Evolutionary conservation across 2,329 filamentous ascomycete species (phyloP).

Genomic region (Exserohilum turcica): DNA sequence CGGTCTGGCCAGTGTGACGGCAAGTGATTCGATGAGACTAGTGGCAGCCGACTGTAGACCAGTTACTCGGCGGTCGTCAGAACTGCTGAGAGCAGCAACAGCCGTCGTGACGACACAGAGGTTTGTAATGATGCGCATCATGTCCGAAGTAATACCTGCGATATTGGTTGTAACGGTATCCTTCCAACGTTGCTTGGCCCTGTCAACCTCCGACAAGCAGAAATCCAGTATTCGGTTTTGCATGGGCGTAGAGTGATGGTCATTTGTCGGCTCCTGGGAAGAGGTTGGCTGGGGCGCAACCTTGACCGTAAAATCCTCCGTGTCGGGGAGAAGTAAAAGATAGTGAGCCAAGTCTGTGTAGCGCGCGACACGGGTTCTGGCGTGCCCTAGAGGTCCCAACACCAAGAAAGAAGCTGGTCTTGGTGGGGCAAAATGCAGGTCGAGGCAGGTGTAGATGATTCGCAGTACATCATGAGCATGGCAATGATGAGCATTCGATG

Average conservation of each 20-base stretch:
- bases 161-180: constrained; percentile 49
- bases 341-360: constrained; percentile 55
- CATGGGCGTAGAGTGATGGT: constrained; percentile 29
- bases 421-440: constrained; percentile 49
- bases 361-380: constrained; percentile 50
- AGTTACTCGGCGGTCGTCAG: constrained; percentile 29
- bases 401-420: constrained; percentile 37
- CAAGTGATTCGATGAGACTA: constrained; percentile 36
- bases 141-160: constrained; percentile 56
- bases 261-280: constrained; percentile 16
- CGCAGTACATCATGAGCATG: constrained; percentile 69
- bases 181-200: constrained; percentile 52
- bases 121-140: constrained; percentile 57
- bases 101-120: constrained; percentile 53
- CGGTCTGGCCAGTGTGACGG: constrained; percentile 41
- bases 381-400: constrained; percentile 51
- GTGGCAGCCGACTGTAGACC: constrained; percentile 29
- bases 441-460: constrained; percentile 72
- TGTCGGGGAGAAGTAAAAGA: constrained; percentile 50
- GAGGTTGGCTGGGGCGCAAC: not conserved
- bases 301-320: constrained; percentile 10
- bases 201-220: constrained; percentile 53
- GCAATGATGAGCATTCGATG: constrained; percentile 66
- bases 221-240: constrained; percentile 51
- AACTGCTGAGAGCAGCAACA: constrained; percentile 23